Base-by-base conservation (phyloP, 2,329 filamentous ascomycete species). In the Fonsecaea erecta region DNA sequence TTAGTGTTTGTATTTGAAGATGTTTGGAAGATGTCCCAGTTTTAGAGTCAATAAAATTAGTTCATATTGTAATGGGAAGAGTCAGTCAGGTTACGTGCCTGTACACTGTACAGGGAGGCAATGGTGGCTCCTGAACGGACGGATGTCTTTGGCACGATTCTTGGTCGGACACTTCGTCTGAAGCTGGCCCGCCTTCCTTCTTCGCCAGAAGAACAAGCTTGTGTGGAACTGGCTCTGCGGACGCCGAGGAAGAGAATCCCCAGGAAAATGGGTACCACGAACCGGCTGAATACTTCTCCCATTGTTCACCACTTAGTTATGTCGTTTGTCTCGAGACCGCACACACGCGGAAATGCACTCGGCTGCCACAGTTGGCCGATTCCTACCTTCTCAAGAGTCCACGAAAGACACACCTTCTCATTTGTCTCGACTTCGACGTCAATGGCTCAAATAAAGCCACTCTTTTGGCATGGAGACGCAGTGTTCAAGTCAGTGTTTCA, bases 351-450 rank as follows among this genome's bases (percentile, higher is more conserved):
- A 53, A 53, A 24, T 24, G 51, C 51, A 24, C n/a, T n/a, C n/a
- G 30, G 30, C 51, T 30, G 4, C 4, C 24, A 11, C 24, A 53
- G 6, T 53, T 53, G 51, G 51, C 51, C 14, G 16, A 53, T 9
- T 53, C 30, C 51, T 53, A 53, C 51, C 9, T 53, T n/a, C n/a
- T 9, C 51, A 3, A 53, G n/a, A 53, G 51, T 53, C 24, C 7
- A 11, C 21, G 21, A 30, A 11, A 53, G 9, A 28, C 51, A n/a
- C 51, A 30, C 11, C 6, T 53, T 1, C n/a, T 53, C 51, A 30
- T 53, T 28, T 8, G 24, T 28, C 14, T 53, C 51, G 51, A 53
- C 51, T 34, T 28, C 51, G 51, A 53, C 30, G 14, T 5, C 24
- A 14, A 53, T 4, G n/a, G 11, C 9, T 30, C 51, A 5, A 53